Base-by-base conservation (phyloP, 306 rosid genomes). In the Dicorynia guianensis region DNA sequence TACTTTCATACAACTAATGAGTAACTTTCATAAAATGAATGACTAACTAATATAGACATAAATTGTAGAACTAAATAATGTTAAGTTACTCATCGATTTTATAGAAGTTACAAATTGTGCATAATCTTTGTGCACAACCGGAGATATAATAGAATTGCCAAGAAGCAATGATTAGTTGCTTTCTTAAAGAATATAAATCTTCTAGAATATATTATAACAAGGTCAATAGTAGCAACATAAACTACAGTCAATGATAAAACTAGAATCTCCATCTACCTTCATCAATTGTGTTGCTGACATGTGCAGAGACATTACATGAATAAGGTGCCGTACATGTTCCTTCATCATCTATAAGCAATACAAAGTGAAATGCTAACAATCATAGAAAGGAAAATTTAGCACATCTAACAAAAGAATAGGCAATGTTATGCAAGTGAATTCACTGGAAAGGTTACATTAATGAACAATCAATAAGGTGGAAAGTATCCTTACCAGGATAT, bases 401-500 rank as follows among this genome's bases (percentile, higher is more conserved):
- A 62, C 53, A 78, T 40, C 8, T 52, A 72, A 44, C 14, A 25
- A 25, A 25, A 14, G 70, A 60, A 11, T 0, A 54, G 33, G 30
- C 63, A 75, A 11, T 71, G 46, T 44, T 68, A 40, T 38, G 44
- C 25, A 58, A n/a, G 34, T 53, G 11, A 67, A 40, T 39, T 38
- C 34, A 47, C 57, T 67, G 19, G 63, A 43, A 59, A 74, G n/a
- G 74, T 55, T 34, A 40, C 19, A 17, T 49, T 66, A 74, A 48
- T 12, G 56, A 76, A 74, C 44, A 48, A 56, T 30, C 72, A 69
- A 50, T 30, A 65, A 78, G 73, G 64, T 50, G 64, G 50, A 67
- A 79, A 72, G 59, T 92, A 96, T 96, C 97, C 81, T 89, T 87
- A 57, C 81, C 89, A 54, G 96, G 96, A 82, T 85, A 89, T 47